Evolutionary conservation across 345 rosid species (phyloP).

Genomic region (Brassica napus): Da-Ae NC_063445.1:56503001-56503500

Average conservation of each 20-base stretch:
- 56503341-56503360: no score
- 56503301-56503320: no score
- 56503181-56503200: no score
- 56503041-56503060: no score
- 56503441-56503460: no score
- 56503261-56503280: constrained; percentile 30
- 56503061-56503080: no score
- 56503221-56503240: constrained; percentile 14
- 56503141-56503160: no score
- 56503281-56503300: not conserved
- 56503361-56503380: not conserved
- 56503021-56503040: no score
- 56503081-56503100: not conserved
- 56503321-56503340: no score
- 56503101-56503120: not conserved
- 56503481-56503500: not conserved
- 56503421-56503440: constrained; percentile 3
- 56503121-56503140: no score
- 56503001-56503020: not conserved
- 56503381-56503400: constrained; percentile 17
- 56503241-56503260: constrained; percentile 19
- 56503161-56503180: no score
- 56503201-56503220: not conserved
- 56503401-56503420: constrained; percentile 22
- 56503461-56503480: no score